These are phyloP conservation scores for Fusarium keratoplasticum DNA, from an alignment of 2,329 filamentous ascomycete genomes.

Conservation along the genomic window DNA sequence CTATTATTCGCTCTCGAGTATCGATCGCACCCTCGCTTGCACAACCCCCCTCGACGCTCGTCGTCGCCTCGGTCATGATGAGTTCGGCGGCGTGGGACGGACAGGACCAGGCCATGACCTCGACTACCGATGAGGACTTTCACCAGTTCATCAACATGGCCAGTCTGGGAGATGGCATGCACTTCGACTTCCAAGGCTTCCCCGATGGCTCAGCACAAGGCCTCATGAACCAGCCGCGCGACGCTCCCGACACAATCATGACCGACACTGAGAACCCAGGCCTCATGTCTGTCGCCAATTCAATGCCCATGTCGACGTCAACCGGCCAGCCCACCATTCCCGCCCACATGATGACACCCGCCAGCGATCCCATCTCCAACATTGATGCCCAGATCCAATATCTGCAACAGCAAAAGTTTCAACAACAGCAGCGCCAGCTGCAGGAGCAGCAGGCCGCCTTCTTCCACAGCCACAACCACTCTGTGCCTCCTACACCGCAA, in stretches of 20 bases:
- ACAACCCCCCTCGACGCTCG: slow-evolving; percentile 19
- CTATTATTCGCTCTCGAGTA: slow-evolving; percentile 27
- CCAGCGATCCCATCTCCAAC: slow-evolving; percentile 66
- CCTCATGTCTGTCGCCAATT: slow-evolving; percentile 47
- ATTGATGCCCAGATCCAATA: slow-evolving; percentile 76
- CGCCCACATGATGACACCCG: slow-evolving; percentile 57
- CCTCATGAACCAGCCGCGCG: slow-evolving; percentile 46
- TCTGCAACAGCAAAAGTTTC: slow-evolving; percentile 71
- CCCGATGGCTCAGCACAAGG: slow-evolving; percentile 52
- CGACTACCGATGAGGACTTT: slow-evolving; percentile 69
- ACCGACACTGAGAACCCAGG: slow-evolving; percentile 45
- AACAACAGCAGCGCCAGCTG: slow-evolving; percentile 69
- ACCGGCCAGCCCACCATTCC: slow-evolving; percentile 59
- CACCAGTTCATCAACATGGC: slow-evolving; percentile 73
- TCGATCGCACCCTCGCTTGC: slow-evolving; percentile 15
- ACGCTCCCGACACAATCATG: slow-evolving; percentile 53
- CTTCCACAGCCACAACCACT: slow-evolving; percentile 66
- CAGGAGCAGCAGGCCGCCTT: slow-evolving; percentile 68
- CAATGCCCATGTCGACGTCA: slow-evolving; percentile 60
- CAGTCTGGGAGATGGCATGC: slow-evolving; percentile 63
- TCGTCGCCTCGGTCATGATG: slow-evolving; percentile 57
- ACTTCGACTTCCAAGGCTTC: slow-evolving; percentile 71
- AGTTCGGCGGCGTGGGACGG: slow-evolving; percentile 66
- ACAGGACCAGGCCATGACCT: slow-evolving; percentile 66
- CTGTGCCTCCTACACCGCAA: slow-evolving; percentile 83